Conservation (phyloP, 495 filamentous ascomycete species). For the Acidomyces sp. region DNA sequence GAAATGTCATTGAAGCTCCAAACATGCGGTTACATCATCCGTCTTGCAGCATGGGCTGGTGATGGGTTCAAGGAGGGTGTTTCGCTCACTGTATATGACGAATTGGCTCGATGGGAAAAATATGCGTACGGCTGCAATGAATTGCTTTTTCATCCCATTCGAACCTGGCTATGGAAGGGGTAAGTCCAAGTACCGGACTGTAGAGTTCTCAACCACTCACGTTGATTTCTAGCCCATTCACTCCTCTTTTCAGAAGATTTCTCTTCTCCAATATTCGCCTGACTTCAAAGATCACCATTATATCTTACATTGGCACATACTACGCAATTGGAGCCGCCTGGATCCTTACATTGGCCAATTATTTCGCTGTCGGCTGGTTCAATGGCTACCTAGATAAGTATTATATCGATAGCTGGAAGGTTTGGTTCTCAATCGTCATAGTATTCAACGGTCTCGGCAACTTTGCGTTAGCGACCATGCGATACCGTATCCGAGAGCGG, state of each 20-base stretch:
- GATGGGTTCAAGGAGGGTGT: constrained; percentile 37
- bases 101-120: constrained; percentile 36
- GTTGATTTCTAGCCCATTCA: constrained; percentile 48
- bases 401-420: constrained; percentile 35
- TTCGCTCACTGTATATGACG: constrained; percentile 36
- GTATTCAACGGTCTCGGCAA: constrained; percentile 40
- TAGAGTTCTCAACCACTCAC: neutral
- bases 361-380: constrained; percentile 53
- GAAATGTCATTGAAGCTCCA: constrained; percentile 74
- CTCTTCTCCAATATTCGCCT: constrained; percentile 61
- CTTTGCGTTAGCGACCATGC: constrained; percentile 34
- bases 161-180: constrained; percentile 32
- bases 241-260: constrained; percentile 61
- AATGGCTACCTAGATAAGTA: constrained; percentile 36
- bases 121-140: constrained; percentile 34
- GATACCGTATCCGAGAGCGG: constrained; percentile 35
- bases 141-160: constrained; percentile 43
- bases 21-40: constrained; percentile 56
- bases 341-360: constrained; percentile 65
- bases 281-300: constrained; percentile 66
- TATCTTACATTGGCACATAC: constrained; percentile 74
- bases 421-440: constrained; percentile 32
- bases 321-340: constrained; percentile 70
- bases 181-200: neutral
- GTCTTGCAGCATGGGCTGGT: constrained; percentile 38